Evolutionary conservation across 2,329 filamentous ascomycete genomes (phyloP), one percentile per base, ranked within the genome.

Genomic region (Fusarium miscanthi): DNA sequence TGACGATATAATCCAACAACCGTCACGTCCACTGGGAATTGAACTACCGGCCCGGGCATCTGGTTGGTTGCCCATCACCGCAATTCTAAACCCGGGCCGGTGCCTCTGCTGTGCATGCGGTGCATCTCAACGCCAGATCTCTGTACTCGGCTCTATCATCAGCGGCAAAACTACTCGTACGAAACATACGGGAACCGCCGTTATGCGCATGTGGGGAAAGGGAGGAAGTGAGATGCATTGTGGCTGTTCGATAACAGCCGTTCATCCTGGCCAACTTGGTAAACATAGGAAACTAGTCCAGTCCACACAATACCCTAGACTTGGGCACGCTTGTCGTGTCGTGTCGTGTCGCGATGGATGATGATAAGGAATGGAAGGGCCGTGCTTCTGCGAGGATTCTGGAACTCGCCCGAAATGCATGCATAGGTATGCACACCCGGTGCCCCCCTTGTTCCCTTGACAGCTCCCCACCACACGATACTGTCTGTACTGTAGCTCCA

Each of bases 331-430:
- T 38, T 58, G 48, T 59, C 19, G 23, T 21, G n/a, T 13, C 37
- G 13, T 33, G 33, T 33, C 14, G 21, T 25, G 48, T 27, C 30
- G n/a, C 14, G 48, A 25, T 35, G 31, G 46, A 25, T n/a, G 37
- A 41, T 35, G 37, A 59, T 54, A 59, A 54, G 56, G 40, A 11
- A 49, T 33, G 21, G 30, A 62, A 65, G 37, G 49, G 33, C 10
- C 33, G 23, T 45, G 62, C 63, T 77, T 77, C 74, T 66, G 69
- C 41, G 56, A 72, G 73, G 43, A 66, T 76, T 77, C 75, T 77
- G 75, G 75, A 77, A 77, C 57, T 66, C 68, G 56, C 60, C 31
- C 38, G 62, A 43, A 43, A 42, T 66, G 59, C 46, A 49, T 53
- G 46, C 42, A 54, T 43, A 25, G 23, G 45, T 14, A 31, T 49